Conservation (phyloP, 2,329 filamentous ascomycete species). For the Trichoderma sp. region DNA sequence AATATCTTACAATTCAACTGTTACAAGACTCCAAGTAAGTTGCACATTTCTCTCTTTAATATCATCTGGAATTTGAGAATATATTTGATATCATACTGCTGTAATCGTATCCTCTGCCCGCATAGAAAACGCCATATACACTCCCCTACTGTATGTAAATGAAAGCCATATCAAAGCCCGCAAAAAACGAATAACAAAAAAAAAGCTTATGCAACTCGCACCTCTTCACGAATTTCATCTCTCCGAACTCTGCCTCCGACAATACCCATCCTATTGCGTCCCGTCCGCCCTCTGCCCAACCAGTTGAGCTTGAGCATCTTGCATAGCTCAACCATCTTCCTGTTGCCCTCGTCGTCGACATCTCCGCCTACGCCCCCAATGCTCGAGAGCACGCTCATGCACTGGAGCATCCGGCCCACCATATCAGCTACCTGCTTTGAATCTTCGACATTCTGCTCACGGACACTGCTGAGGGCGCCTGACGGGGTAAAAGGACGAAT, state of each 20-base stretch:
- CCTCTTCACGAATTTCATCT: constrained; percentile 42
- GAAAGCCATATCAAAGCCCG: neutral
- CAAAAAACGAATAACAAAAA: neutral
- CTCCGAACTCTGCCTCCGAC: constrained; percentile 65
- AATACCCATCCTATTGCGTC: constrained; percentile 83
- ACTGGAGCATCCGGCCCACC: constrained; percentile 93
- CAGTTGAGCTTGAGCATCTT: constrained; percentile 94
- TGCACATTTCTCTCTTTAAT: neutral
- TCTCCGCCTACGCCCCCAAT: constrained; percentile 59
- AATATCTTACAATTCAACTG: neutral
- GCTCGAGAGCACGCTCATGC: constrained; percentile 83
- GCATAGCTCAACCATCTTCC: constrained; percentile 78
- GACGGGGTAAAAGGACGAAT: constrained; percentile 53
- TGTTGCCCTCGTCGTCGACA: constrained; percentile 68
- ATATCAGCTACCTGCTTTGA: constrained; percentile 86
- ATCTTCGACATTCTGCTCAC: constrained; percentile 62
- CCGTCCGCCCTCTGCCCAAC: constrained; percentile 86
- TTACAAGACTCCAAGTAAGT: neutral
- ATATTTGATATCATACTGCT: neutral
- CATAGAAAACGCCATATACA: neutral
- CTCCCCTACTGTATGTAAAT: neutral
- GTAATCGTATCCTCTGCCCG: neutral
- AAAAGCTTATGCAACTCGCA: constrained; percentile 37
- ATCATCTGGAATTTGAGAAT: neutral
- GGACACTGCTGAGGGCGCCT: constrained; percentile 42